Conservation (phyloP, 2,329 filamentous ascomycete species). For the Phialophora expanda region DNA sequence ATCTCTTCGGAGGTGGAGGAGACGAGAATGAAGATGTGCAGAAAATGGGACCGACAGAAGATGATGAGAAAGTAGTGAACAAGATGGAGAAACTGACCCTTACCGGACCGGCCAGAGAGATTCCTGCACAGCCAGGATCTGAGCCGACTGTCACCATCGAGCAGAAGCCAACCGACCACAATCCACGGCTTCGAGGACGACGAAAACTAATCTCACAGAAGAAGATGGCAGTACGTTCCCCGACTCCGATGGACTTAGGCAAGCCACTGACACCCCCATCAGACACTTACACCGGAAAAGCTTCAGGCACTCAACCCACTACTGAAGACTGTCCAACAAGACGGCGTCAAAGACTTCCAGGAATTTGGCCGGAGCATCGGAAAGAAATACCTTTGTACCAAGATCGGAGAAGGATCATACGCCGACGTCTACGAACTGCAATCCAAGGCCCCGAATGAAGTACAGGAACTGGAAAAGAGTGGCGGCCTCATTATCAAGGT, state of each 20-base stretch:
- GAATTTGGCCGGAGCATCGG: constrained; percentile 35
- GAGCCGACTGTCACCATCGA: constrained; percentile 9
- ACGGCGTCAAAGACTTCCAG: constrained; percentile 34
- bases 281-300: constrained; percentile 25
- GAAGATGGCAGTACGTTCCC: constrained; percentile 32
- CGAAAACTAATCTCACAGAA: constrained; percentile 26
- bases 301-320: constrained; percentile 26
- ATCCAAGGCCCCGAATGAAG: constrained; percentile 41
- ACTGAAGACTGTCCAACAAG: constrained; percentile 30
- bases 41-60: neutral
- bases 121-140: neutral
- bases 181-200: constrained; percentile 31
- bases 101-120: constrained; percentile 18
- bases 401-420: constrained; percentile 70
- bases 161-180: constrained; percentile 11
- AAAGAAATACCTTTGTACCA: constrained; percentile 57
- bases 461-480: constrained; percentile 44
- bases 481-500: constrained; percentile 56
- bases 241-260: neutral
- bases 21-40: constrained; percentile 30
- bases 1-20: constrained; percentile 32
- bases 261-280: neutral
- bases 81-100: constrained; percentile 33
- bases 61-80: constrained; percentile 13
- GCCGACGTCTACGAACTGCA: constrained; percentile 67